phyloP scores from a whole-genome alignment of 768 basidiomycete species.

The Boletus vermiculosoides region DNA sequence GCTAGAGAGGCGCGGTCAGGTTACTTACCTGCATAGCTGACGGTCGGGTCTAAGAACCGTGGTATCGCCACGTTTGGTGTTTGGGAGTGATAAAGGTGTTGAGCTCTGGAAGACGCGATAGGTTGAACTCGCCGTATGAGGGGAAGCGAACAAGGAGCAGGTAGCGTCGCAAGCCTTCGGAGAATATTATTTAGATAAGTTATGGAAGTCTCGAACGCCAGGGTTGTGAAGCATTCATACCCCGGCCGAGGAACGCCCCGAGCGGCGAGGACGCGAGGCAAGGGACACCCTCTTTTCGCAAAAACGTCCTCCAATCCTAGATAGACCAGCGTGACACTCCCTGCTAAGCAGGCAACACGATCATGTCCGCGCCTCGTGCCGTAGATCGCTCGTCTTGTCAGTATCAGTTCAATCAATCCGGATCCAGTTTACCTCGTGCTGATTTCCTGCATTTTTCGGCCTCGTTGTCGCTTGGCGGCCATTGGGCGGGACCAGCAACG shows the following conservation, averaged over 20 bases:
- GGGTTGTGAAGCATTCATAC: background rate
- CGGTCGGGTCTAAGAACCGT: background rate
- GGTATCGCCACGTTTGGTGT: background rate
- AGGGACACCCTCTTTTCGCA: background rate
- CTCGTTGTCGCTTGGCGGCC: background rate
- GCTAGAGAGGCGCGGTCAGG: background rate
- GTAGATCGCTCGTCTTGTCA: background rate
- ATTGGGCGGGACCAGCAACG: background rate
- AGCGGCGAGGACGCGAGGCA: too few relatives aligned
- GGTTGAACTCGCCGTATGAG: background rate
- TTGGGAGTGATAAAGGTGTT: background rate
- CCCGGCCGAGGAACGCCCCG: background rate
- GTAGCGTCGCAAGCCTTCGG: background rate
- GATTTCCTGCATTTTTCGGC: background rate
- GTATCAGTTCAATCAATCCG: background rate
- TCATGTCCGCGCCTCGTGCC: background rate
- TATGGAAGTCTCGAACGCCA: background rate
- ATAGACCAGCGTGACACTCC: background rate
- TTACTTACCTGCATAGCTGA: constrained; percentile 8
- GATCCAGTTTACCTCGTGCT: constrained; percentile 1
- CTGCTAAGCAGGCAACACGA: background rate
- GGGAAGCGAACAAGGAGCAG: background rate
- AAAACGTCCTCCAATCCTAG: background rate
- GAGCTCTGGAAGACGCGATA: background rate
- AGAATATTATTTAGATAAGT: background rate